A percentile compares a stretch with the other conserved stretches of the same genome.
phyloP scores from a whole-genome alignment of 495 filamentous ascomycete genomes.

The Articulospora tetracladia region DNA sequence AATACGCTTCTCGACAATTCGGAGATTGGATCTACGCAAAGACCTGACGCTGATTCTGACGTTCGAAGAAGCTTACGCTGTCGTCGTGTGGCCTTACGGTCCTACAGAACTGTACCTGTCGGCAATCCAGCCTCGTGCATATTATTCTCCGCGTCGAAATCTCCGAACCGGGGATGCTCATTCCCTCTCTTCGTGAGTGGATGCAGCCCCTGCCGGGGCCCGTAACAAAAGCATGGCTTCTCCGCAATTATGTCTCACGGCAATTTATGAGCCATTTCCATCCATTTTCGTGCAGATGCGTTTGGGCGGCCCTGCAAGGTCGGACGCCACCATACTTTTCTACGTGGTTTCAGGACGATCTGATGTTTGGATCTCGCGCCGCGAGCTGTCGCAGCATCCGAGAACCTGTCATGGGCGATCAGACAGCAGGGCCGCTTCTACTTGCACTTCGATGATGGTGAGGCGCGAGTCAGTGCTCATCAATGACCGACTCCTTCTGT shows the following conservation, averaged over 20 bases:
- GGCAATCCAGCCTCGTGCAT: background rate
- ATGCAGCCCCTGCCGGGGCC: too few species aligned
- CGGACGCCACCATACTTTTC: background rate
- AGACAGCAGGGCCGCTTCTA: slow-evolving; percentile 11
- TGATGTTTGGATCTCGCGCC: background rate
- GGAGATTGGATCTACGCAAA: too few species aligned
- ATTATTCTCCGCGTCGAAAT: background rate
- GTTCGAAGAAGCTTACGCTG: too few species aligned
- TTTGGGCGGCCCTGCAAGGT: background rate
- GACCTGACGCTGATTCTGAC: too few species aligned
- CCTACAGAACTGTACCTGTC: too few species aligned
- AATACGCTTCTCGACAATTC: background rate
- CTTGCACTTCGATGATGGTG: slow-evolving; percentile 1
- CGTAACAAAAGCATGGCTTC: background rate
- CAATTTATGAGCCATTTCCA: background rate
- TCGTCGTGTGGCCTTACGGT: too few species aligned
- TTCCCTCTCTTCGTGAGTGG: too few species aligned
- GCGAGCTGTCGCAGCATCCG: background rate
- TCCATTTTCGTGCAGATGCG: background rate
- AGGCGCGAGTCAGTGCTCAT: background rate
- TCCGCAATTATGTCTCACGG: background rate
- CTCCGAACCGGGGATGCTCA: background rate
- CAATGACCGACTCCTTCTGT: background rate
- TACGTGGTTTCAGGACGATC: background rate
- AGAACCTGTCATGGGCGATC: background rate